Evolutionary conservation across 805 yeast genomes (phyloP).

Genomic region (Middelhovenomyces tepae): DNA sequence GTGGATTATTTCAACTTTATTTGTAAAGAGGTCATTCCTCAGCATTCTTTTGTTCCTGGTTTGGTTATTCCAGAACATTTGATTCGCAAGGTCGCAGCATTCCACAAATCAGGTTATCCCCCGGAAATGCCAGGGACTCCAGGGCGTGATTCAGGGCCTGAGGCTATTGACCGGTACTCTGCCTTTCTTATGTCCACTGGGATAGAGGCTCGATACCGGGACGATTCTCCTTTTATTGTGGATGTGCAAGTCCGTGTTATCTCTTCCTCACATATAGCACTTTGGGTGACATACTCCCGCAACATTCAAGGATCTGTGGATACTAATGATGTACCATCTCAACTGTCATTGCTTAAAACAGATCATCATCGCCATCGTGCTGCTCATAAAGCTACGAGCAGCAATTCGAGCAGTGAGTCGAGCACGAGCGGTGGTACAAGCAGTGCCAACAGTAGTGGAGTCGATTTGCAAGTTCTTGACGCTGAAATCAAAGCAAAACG

Average conservation of each 20-base stretch:
- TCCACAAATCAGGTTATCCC: constrained; percentile 2
- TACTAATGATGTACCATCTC: constrained; percentile 41
- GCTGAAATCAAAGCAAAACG: background rate
- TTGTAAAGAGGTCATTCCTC: constrained; percentile 32
- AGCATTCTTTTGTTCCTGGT: constrained; percentile 39
- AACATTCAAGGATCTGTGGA: constrained; percentile 20
- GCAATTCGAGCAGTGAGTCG: constrained; percentile 2
- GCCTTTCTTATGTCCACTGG: constrained; percentile 57
- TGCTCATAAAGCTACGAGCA: constrained; percentile 1
- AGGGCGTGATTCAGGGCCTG: constrained; percentile 29
- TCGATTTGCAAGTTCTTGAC: constrained; percentile 2
- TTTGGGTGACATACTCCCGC: constrained; percentile 86
- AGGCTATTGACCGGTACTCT: constrained; percentile 27
- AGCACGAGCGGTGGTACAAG: constrained; percentile 1
- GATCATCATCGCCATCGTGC: constrained; percentile 1
- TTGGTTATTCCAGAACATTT: constrained; percentile 86
- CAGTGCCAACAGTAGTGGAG: constrained; percentile 11
- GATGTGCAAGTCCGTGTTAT: constrained; percentile 78
- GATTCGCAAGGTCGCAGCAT: constrained; percentile 47
- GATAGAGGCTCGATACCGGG: constrained; percentile 57
- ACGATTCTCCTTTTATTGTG: constrained; percentile 54
- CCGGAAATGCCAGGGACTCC: constrained; percentile 6
- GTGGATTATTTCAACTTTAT: constrained; percentile 34
- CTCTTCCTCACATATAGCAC: constrained; percentile 45
- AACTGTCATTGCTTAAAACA: constrained; percentile 36